Evolutionary conservation across 2,329 filamentous ascomycete genomes (phyloP), one percentile per base, ranked within the genome.

Genomic region (Apiospora pterosperma): DNA sequence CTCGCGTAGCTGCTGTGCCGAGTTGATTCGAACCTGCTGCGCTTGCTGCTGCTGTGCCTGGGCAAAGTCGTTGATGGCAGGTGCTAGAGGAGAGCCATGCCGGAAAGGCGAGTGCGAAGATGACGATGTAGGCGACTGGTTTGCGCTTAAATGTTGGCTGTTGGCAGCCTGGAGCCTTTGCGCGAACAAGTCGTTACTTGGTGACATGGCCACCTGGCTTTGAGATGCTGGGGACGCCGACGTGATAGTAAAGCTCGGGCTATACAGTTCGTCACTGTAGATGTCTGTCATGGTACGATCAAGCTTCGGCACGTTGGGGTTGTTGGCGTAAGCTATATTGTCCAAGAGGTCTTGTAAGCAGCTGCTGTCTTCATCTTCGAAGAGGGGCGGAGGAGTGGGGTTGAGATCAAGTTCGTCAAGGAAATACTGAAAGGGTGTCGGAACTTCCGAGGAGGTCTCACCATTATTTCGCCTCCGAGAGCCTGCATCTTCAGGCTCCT

Each of bases 201-300:
- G 78, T 14, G 89, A 86, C 60, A 85, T 78, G 58, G 82, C 76
- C 36, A 81, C 75, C 28, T 76, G 80, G 71, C 70, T 78, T 67
- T 77, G 73, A 59, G 82, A 80, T 10, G 82, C 78, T 12, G 84
- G 82, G 3, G 87, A 80, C 5, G 87, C 79, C 0, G 86, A 84
- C 0, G 85, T 85, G 72, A 89, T 82, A 38, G 81, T 82, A 66
- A 89, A 88, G 70, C 83, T 85, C 0, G 91, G 90, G 70, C 90
- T 93, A 81, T 92, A 97, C 0, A 97, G 84, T 76, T 96, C 92
- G 75, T 97, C 94, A 71, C 88, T 85, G 73, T 92, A 95, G 61
- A 92, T 85, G 73, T 96, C 93, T 21, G 93, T 95, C 79, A 96
- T 92, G 0, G 93, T 96, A 64, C 93, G 86, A 70, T 93, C 90